phyloP scores from a whole-genome alignment of 2,329 filamentous ascomycete species.

The Pseudogymnoascus destructans region DNA sequence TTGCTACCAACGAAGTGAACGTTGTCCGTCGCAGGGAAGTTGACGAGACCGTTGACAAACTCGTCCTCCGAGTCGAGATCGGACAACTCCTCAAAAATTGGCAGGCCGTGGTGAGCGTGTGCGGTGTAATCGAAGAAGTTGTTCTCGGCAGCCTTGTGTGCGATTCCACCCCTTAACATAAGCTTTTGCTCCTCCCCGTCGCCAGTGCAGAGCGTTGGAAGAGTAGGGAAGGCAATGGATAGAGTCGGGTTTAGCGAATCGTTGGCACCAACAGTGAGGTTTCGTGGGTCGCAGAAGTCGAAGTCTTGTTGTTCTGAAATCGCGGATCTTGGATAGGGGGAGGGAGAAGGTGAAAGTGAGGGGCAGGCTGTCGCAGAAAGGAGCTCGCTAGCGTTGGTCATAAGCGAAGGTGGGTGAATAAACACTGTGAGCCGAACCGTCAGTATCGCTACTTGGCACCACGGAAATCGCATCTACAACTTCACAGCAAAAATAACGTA shows the following conservation, averaged over 20 bases:
- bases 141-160: constrained; percentile 34
- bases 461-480: neutral
- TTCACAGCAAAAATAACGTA: constrained; percentile 38
- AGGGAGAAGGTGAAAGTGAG: constrained; percentile 76
- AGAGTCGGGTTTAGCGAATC: constrained; percentile 31
- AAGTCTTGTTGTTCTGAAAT: constrained; percentile 54
- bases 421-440: constrained; percentile 36
- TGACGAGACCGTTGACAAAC: constrained; percentile 60
- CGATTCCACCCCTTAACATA: constrained; percentile 37
- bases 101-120: constrained; percentile 44
- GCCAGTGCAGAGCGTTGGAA: constrained; percentile 46
- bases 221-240: constrained; percentile 49
- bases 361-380: constrained; percentile 63
- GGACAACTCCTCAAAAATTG: constrained; percentile 72
- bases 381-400: constrained; percentile 52
- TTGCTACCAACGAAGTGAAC: constrained; percentile 49
- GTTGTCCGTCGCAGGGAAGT: constrained; percentile 49
- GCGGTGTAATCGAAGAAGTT: constrained; percentile 40
- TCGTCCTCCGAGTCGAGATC: constrained; percentile 88
- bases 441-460: constrained; percentile 10
- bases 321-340: constrained; percentile 59
- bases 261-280: constrained; percentile 58
- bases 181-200: constrained; percentile 47
- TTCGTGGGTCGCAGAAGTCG: constrained; percentile 83
- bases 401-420: constrained; percentile 54